A percentile compares a stretch with the other conserved stretches of the same genome.
Conservation (phyloP, 78 protist genomes). For the Dictyostelium purpureum region DNA sequence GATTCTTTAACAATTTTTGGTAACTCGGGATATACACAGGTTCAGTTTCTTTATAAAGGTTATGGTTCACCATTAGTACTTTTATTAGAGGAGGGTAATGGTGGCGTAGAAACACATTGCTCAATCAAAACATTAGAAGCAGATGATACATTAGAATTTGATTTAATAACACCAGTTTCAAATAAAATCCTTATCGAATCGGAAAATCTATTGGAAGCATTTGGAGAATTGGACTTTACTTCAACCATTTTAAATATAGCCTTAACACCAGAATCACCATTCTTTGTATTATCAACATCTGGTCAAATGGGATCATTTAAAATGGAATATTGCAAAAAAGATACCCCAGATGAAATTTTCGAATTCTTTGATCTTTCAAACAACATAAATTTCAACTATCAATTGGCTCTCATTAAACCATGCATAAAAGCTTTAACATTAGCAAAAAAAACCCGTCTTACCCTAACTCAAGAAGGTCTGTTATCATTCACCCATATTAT, state of each 20-base stretch:
- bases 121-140: slow-evolving; percentile 45
- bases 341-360: neutral
- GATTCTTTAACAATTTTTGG: slow-evolving; percentile 56
- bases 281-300: slow-evolving; percentile 3
- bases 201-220: slow-evolving; percentile 38
- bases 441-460: slow-evolving; percentile 13
- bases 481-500: neutral
- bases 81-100: slow-evolving; percentile 27
- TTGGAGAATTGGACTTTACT: slow-evolving; percentile 53
- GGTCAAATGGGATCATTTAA: slow-evolving; percentile 41
- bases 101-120: slow-evolving; percentile 40
- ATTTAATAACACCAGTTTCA: neutral
- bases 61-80: slow-evolving; percentile 23
- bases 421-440: slow-evolving; percentile 36
- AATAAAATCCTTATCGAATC: slow-evolving; percentile 46
- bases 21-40: neutral
- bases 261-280: slow-evolving; percentile 41
- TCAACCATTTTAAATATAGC: neutral
- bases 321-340: slow-evolving; percentile 18
- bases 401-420: slow-evolving; percentile 23
- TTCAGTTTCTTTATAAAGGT: slow-evolving; percentile 49
- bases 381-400: neutral
- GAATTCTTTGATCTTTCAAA: neutral
- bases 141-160: slow-evolving; percentile 14
- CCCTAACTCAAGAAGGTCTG: slow-evolving; percentile 1